A percentile compares a stretch with the other conserved stretches of the same genome.
phyloP scores from a whole-genome alignment of 805 yeast species.

The Wickerhamiella nectarea region DNA sequence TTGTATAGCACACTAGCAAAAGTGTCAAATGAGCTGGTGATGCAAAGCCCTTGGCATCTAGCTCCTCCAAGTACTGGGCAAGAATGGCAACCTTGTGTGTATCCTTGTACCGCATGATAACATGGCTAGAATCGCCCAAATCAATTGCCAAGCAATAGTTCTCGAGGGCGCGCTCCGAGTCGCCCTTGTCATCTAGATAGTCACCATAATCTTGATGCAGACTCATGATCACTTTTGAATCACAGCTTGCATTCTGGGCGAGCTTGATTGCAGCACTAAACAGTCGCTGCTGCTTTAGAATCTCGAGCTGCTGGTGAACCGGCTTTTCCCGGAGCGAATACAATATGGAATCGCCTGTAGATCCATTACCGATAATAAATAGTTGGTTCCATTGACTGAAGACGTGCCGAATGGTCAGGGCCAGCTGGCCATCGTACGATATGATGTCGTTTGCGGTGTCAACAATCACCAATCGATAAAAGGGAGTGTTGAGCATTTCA shows the following conservation, averaged over 20 bases:
- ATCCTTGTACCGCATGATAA: conserved; percentile 67
- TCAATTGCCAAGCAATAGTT: conserved; percentile 52
- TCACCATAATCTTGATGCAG: conserved; percentile 51
- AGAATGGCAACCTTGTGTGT: conserved; percentile 56
- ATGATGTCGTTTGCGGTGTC: conserved; percentile 60
- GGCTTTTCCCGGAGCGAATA: conserved; percentile 55
- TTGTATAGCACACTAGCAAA: conserved; percentile 65
- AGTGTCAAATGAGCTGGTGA: conserved; percentile 73
- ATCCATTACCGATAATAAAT: conserved; percentile 37
- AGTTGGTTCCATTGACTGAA: conserved; percentile 45
- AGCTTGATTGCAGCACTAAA: conserved; percentile 60
- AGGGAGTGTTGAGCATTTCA: conserved; percentile 20
- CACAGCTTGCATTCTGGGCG: conserved; percentile 32
- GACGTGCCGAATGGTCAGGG: conserved; percentile 47
- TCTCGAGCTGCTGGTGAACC: conserved; percentile 51
- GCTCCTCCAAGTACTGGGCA: conserved; percentile 46
- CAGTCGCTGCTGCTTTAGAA: conserved; percentile 53
- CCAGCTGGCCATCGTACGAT: conserved; percentile 54
- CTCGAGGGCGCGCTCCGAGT: conserved; percentile 54
- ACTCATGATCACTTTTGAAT: conserved; percentile 19
- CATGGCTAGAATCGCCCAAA: conserved; percentile 52
- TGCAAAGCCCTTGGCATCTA: conserved; percentile 43
- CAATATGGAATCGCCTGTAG: conserved; percentile 54
- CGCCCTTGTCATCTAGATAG: conserved; percentile 50
- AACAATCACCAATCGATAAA: conserved; percentile 49